These are phyloP conservation scores for Penicillium sp. DNA, from an alignment of 2,329 filamentous ascomycete genomes.

Conservation along the genomic window DNA sequence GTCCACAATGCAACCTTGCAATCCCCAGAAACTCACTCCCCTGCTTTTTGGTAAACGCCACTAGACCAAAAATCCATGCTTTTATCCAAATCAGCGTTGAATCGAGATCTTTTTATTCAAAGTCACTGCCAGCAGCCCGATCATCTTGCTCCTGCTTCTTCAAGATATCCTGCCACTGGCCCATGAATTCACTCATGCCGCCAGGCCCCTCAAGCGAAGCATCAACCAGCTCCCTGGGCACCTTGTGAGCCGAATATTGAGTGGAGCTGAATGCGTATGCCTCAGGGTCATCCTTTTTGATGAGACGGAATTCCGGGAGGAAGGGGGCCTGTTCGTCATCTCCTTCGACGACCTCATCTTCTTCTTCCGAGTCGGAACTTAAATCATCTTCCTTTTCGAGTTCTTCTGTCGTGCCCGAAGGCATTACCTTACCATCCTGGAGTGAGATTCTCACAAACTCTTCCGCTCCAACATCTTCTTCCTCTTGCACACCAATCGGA, in stretches of 20 bases:
- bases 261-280: slow-evolving; percentile 77
- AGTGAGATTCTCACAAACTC: slow-evolving; percentile 32
- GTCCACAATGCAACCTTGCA: neutral
- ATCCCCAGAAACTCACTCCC: neutral
- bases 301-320: slow-evolving; percentile 69
- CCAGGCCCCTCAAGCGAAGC: slow-evolving; percentile 59
- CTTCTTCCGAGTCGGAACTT: slow-evolving; percentile 26
- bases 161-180: slow-evolving; percentile 59
- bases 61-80: neutral
- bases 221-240: slow-evolving; percentile 84
- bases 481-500: slow-evolving; percentile 33
- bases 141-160: slow-evolving; percentile 37
- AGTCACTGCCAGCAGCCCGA: slow-evolving; percentile 29
- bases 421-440: slow-evolving; percentile 17
- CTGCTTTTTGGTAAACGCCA: slow-evolving; percentile 12
- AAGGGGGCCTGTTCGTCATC: slow-evolving; percentile 46
- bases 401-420: slow-evolving; percentile 16
- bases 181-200: slow-evolving; percentile 70
- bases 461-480: slow-evolving; percentile 24
- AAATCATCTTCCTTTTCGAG: slow-evolving; percentile 24
- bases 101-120: slow-evolving; percentile 7
- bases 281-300: slow-evolving; percentile 76
- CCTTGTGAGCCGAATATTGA: slow-evolving; percentile 88
- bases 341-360: slow-evolving; percentile 42
- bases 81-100: neutral